Evolutionary conservation across 2,329 filamentous ascomycete genomes (phyloP), one percentile per base, ranked within the genome.

Genomic region (Fonsecaea pedrosoi): DNA sequence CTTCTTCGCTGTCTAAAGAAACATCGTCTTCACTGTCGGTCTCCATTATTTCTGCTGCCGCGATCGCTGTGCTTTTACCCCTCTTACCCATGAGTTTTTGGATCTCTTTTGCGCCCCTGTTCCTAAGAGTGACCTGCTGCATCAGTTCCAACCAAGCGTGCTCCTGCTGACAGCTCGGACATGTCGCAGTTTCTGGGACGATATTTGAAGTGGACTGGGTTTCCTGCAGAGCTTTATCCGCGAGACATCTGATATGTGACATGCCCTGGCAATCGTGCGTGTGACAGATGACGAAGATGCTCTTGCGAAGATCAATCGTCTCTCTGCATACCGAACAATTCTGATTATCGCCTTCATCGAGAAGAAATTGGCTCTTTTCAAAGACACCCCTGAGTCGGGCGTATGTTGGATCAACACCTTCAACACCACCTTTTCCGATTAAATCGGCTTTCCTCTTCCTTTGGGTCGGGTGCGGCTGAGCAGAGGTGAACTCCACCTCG

Each of bases 111-210:
- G 84, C 78, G 0, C 90, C 93, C 30, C 92, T 85, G 40, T 87
- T 82, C 37, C 94, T 85, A 57, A 97, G 79, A 59, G 86, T 95
- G 72, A 96, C 78, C 75, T 96, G 94, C 75, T 89, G 94, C 81
- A 96, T 90, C 79, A 97, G 86, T 56, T 90, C 86, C 0, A 84
- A 82, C 94, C 94, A 98, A 59, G 82, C 77, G 1, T 93, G 79
- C 4, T 82, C 77, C 0, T 82, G 81, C 0, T 83, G 78, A 75
- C 94, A 98, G 21, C 80, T 80, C 0, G 92, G 92, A 78, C 94
- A 98, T 1, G 73, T 77, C 2, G 92, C 93, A 38, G 82, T 75
- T 1, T 86, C 82, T 0, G 94, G 94, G 1, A 96, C 74, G 1
- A 96, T 73, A 1, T 76, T 75, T 1, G 76, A 76, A 15, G 77